A percentile compares a stretch with the other conserved stretches of the same genome.
Conservation (phyloP, 352 stramenopile species). For the Aphanomyces astaci region DNA sequence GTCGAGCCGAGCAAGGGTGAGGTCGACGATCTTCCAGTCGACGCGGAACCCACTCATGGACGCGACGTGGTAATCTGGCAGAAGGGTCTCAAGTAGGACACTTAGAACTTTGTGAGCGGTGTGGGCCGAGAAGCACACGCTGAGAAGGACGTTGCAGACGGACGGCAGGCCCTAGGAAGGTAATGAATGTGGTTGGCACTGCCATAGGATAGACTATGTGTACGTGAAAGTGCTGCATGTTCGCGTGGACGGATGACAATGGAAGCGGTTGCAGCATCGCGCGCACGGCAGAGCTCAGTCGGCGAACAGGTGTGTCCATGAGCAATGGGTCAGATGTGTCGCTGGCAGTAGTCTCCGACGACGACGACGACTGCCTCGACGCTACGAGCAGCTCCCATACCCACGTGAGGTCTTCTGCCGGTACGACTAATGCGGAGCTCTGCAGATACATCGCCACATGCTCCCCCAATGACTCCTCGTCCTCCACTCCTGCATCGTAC, state of each 20-base stretch:
- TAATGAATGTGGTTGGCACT: neutral
- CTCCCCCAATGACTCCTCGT: neutral
- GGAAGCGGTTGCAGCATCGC: neutral
- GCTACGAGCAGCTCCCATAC: constrained; percentile 1
- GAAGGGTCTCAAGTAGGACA: neutral
- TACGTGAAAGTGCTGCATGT: constrained; percentile 13
- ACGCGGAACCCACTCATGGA: constrained; percentile 3
- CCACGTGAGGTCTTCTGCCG: neutral
- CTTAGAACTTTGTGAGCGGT: neutral
- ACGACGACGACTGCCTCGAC: neutral
- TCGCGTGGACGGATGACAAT: neutral
- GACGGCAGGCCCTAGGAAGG: neutral
- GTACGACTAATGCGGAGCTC: neutral
- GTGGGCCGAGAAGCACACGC: neutral
- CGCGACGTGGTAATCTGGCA: neutral
- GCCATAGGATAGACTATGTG: neutral
- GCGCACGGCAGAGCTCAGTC: neutral
- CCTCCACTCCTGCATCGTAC: neutral
- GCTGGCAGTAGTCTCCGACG: neutral
- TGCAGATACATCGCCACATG: constrained; percentile 6
- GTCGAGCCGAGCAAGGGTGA: neutral
- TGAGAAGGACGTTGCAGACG: neutral
- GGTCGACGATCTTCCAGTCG: constrained; percentile 14
- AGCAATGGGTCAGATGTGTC: neutral
- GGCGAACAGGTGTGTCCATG: neutral